Conservation (phyloP, 768 basidiomycete species). For the Tulasnella sp. region DNA sequence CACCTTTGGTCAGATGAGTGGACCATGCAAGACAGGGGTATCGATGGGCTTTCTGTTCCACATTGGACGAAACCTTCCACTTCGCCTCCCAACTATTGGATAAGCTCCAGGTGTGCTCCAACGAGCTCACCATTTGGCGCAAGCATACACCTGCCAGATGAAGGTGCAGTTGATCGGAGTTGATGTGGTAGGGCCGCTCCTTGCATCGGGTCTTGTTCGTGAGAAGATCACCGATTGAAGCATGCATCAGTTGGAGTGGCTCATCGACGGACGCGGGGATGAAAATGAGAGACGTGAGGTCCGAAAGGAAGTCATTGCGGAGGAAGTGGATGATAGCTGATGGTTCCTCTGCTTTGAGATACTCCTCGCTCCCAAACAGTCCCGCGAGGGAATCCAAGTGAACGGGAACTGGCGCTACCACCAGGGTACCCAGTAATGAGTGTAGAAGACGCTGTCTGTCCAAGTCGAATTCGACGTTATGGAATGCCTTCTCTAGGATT, state of each 20-base stretch:
- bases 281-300: neutral
- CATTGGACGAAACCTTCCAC: too few relatives aligned
- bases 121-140: too few relatives aligned
- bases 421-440: neutral
- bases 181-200: too few relatives aligned
- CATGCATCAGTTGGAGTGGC: slow-evolving; percentile 23
- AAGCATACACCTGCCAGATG: too few relatives aligned
- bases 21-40: too few relatives aligned
- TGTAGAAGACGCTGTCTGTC: neutral
- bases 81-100: too few relatives aligned
- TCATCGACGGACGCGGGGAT: slow-evolving; percentile 48
- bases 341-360: neutral
- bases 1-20: too few relatives aligned
- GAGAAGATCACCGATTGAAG: slow-evolving; percentile 23
- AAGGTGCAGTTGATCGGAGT: too few relatives aligned
- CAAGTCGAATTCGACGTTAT: neutral
- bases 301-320: neutral
- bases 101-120: too few relatives aligned
- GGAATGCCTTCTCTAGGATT: neutral
- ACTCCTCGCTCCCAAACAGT: neutral
- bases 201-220: too few relatives aligned
- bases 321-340: neutral
- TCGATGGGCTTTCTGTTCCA: too few relatives aligned
- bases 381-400: neutral
- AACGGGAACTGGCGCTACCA: neutral